These are phyloP conservation scores for Penstemon eatonii DNA, from an alignment of 257 asterid species.

Conservation along the genomic window DNA sequence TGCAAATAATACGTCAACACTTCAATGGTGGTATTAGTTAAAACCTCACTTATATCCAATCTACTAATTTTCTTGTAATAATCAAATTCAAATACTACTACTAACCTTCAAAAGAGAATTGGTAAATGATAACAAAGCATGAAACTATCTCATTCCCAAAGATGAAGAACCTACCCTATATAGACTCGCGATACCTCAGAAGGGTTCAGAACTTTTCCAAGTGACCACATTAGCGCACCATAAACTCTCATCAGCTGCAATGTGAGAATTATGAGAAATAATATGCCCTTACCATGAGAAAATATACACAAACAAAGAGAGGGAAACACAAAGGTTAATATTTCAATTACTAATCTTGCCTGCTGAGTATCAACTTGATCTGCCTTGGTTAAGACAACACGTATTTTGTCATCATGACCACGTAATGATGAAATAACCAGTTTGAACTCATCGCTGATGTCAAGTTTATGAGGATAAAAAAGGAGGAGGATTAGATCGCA, in stretches of 20 bases:
- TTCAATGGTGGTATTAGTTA: not conserved
- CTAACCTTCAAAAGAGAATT: not conserved
- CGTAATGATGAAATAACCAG: constrained; percentile 85
- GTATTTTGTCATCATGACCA: constrained; percentile 95
- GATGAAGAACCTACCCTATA: constrained; percentile 62
- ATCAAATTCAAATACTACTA: not conserved
- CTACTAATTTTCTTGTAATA: not conserved
- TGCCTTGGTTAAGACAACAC: constrained; percentile 89
- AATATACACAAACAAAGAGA: not conserved
- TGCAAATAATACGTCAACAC: not conserved
- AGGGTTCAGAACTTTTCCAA: constrained; percentile 87
- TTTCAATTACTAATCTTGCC: constrained; percentile 38
- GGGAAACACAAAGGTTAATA: not conserved
- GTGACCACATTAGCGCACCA: constrained; percentile 99
- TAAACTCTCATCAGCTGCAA: constrained; percentile 93
- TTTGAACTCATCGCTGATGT: constrained; percentile 92
- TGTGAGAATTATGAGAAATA: constrained; percentile 12
- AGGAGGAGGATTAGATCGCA: constrained; percentile 85
- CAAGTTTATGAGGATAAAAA: constrained; percentile 96
- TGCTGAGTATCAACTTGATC: constrained; percentile 98
- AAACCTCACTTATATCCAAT: not conserved
- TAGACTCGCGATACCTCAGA: constrained; percentile 95
- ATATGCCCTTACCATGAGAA: not conserved
- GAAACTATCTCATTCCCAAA: not conserved
- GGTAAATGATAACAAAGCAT: not conserved